Conservation (phyloP, 495 filamentous ascomycete species). For the Haplographium delicatum region DNA sequence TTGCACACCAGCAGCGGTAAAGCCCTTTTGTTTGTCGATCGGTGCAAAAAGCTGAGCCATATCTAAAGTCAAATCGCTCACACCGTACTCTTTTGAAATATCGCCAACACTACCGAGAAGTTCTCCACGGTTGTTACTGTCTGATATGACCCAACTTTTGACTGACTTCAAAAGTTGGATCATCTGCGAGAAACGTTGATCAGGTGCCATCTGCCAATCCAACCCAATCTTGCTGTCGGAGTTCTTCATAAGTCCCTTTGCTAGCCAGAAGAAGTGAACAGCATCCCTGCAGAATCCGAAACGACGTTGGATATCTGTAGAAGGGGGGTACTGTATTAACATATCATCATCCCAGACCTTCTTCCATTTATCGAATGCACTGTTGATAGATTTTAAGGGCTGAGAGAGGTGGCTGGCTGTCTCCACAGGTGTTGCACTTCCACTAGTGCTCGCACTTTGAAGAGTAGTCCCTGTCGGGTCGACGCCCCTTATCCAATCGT, state of each 20-base stretch:
- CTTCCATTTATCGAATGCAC: conserved; percentile 61
- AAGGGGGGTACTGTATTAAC: conserved; percentile 52
- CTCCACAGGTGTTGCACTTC: conserved; percentile 21
- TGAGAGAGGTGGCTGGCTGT: conserved; percentile 12
- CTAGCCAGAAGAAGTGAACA: conserved; percentile 62
- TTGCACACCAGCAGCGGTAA: conserved; percentile 22
- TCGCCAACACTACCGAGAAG: conserved; percentile 52
- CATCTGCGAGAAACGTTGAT: conserved; percentile 51
- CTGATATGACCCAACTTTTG: conserved; percentile 46
- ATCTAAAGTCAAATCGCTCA: conserved; percentile 55
- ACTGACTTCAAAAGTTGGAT: conserved; percentile 54
- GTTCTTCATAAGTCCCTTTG: conserved; percentile 46
- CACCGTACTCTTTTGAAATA: conserved; percentile 55
- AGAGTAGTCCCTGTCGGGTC: conserved; percentile 17
- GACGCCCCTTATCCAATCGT: conserved; percentile 25
- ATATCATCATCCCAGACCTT: conserved; percentile 60
- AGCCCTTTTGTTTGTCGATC: conserved; percentile 31
- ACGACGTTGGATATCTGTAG: conserved; percentile 36
- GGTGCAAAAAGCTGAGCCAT: conserved; percentile 62
- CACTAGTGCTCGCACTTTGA: conserved; percentile 21
- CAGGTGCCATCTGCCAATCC: conserved; percentile 45
- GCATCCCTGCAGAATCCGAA: conserved; percentile 61
- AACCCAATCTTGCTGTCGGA: conserved; percentile 33
- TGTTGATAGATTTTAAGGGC: conserved; percentile 25
- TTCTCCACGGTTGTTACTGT: conserved; percentile 45